Conservation (phyloP, 2,329 filamentous ascomycete species). For the Aureobasidium mangrovei region DNA sequence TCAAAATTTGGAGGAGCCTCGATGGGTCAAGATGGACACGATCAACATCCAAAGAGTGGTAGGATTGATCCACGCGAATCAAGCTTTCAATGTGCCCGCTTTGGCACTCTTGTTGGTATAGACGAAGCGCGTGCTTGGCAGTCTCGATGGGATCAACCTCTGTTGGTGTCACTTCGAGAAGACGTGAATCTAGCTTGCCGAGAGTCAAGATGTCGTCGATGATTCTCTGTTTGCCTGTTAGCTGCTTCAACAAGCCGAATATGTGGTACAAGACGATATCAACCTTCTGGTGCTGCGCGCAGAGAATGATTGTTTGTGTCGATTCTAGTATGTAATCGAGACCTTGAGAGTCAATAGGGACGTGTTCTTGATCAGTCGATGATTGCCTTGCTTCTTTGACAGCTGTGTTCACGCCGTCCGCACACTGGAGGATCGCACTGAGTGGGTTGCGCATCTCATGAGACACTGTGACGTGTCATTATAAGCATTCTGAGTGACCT, state of each 20-base stretch:
- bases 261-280: neutral
- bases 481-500: constrained; percentile 15
- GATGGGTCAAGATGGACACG: constrained; percentile 25
- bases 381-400: constrained; percentile 31
- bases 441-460: constrained; percentile 38
- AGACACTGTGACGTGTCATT: constrained; percentile 22
- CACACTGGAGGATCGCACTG: constrained; percentile 34
- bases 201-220: constrained; percentile 40
- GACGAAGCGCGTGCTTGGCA: constrained; percentile 56
- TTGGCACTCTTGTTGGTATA: constrained; percentile 63
- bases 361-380: constrained; percentile 32
- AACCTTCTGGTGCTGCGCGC: constrained; percentile 21
- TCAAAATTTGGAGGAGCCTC: constrained; percentile 24
- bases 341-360: constrained; percentile 25
- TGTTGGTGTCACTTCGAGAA: constrained; percentile 52
- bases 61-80: constrained; percentile 51
- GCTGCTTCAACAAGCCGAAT: no score
- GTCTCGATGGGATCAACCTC: constrained; percentile 55
- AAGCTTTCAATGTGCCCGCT: constrained; percentile 54
- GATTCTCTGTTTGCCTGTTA: constrained; percentile 24
- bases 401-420: constrained; percentile 40
- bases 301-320: constrained; percentile 25
- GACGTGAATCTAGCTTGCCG: constrained; percentile 26
- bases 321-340: constrained; percentile 34
- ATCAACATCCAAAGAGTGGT: constrained; percentile 35